phyloP scores from a whole-genome alignment of 768 basidiomycete genomes.

The Tulasnella sp. region DNA sequence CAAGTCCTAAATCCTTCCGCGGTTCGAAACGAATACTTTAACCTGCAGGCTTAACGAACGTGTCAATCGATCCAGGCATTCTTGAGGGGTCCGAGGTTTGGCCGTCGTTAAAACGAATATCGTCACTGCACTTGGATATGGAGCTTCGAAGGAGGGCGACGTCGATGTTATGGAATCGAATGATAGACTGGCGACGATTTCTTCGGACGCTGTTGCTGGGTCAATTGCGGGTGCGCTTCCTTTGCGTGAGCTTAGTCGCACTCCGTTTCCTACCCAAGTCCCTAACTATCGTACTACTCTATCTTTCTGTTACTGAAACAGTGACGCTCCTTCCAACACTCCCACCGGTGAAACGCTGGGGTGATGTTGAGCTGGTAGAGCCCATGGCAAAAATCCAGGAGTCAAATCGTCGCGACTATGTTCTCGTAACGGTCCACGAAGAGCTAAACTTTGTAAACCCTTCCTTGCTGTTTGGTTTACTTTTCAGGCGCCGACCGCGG shows the following conservation, averaged over 20 bases:
- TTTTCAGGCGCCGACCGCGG: too few relatives aligned
- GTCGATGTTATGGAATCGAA: background rate
- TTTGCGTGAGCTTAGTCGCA: background rate
- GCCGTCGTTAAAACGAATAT: background rate
- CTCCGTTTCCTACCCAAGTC: too few relatives aligned
- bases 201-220: background rate
- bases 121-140: slow-evolving; percentile 2
- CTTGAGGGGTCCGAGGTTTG: background rate
- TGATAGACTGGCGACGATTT: background rate
- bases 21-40: slow-evolving; percentile 16
- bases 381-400: too few relatives aligned
- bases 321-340: too few relatives aligned
- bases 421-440: too few relatives aligned
- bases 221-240: background rate
- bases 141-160: background rate
- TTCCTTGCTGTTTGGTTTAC: too few relatives aligned
- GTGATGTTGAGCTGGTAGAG: too few relatives aligned
- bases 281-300: background rate
- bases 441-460: too few relatives aligned
- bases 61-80: background rate
- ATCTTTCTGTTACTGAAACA: too few relatives aligned
- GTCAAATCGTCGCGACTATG: too few relatives aligned
- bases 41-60: background rate
- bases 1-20: slow-evolving; percentile 19
- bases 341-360: too few relatives aligned